Base-by-base conservation (phyloP, 495 filamentous ascomycete species). In the Penicillium pulvis region DNA sequence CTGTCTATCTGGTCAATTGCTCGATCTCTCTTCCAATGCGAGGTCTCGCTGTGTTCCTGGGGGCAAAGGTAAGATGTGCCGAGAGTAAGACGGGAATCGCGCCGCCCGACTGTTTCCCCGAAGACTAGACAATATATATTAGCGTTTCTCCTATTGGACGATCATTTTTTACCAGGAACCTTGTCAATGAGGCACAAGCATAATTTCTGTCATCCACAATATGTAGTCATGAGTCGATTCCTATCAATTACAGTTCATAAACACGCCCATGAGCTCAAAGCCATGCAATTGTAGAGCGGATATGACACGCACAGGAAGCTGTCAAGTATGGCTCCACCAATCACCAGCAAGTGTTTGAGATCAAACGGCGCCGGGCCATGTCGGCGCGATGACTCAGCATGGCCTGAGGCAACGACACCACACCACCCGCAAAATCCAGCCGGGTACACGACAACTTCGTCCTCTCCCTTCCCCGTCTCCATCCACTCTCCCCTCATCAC, bases 381-480 rank as follows among this genome's bases (percentile, higher is more conserved):
- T 57, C 56, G 58, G 64, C 51, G 52, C 50, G 57, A 65, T 66
- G 67, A 65, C 67, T 63, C 57, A 63, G 55, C 53, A 24, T 17
- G 30, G 70, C 72, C 74, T 77, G 59, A 77, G 75, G 75, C 69
- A 57, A 3, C 58, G 17, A 66, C 51, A 60, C 50, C 58, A 79
- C 77, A 78, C 77, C 77, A 78, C 74, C 74, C 73, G 77, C 77
- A 78, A 79, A 79, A 79, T 73, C 75, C 66, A 70, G 68, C 65
- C 63, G 68, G 63, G 43, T 55, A 59, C 56, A 65, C 59, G 53
- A 62, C 62, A 44, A 72, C 69, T 69, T 70, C 67, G 64, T 69
- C 69, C 61, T 72, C 68, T 70, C 62, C 64, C 63, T 62, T 67
- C 61, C 58, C 56, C 52, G 59, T 56, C 65, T 65, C 62, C 67